Conservation (phyloP, 768 basidiomycete species). For the Hortiboletus campestris region DNA sequence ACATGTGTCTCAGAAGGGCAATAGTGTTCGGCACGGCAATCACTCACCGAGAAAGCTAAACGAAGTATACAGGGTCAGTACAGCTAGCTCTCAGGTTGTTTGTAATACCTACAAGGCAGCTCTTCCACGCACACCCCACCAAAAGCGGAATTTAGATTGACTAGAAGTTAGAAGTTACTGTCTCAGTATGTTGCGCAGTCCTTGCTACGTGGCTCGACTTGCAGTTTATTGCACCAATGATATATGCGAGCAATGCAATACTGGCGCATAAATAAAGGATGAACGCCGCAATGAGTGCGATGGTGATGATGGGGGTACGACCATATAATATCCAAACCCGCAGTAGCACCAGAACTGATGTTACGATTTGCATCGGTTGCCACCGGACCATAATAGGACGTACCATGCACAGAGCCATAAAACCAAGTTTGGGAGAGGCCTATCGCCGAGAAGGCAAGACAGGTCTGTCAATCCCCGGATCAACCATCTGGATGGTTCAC, state of each 20-base stretch:
- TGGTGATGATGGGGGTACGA: neutral
- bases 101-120: neutral
- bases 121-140: neutral
- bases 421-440: neutral
- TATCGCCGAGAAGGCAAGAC: neutral
- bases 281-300: neutral
- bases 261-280: neutral
- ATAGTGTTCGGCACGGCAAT: neutral
- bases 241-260: neutral
- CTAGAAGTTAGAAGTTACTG: neutral
- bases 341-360: neutral
- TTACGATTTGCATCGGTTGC: neutral
- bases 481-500: neutral
- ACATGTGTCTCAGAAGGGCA: neutral
- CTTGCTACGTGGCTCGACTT: neutral
- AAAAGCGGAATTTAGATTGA: neutral
- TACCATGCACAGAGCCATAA: neutral
- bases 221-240: neutral
- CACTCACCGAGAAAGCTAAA: constrained; percentile 2
- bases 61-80: neutral
- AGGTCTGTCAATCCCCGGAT: neutral
- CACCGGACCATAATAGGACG: neutral
- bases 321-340: constrained; percentile 1
- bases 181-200: neutral
- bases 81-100: neutral